phyloP scores from a whole-genome alignment of 768 basidiomycete species.

The Leucogyrophana mollusca region DNA sequence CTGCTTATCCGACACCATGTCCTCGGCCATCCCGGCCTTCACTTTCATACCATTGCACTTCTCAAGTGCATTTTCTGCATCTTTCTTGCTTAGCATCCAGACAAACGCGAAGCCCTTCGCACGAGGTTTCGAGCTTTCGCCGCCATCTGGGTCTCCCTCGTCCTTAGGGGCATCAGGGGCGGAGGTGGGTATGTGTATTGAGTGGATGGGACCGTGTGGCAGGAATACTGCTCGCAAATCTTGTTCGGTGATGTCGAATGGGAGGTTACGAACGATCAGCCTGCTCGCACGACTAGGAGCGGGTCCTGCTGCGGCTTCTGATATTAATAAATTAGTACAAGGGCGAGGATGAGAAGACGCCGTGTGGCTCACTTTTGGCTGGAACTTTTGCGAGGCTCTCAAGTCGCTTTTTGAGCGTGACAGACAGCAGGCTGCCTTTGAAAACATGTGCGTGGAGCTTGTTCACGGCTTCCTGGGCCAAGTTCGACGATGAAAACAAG shows the following conservation, averaged over 20 bases:
- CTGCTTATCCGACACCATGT: constrained; percentile 59
- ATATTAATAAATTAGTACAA: background rate
- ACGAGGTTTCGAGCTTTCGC: constrained; percentile 26
- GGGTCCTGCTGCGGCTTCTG: constrained; percentile 33
- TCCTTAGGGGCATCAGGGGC: constrained; percentile 24
- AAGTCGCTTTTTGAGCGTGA: constrained; percentile 82
- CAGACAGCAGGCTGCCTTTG: constrained; percentile 85
- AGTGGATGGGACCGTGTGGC: constrained; percentile 83
- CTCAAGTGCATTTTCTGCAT: constrained; percentile 81
- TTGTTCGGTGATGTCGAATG: constrained; percentile 78
- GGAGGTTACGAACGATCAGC: constrained; percentile 89
- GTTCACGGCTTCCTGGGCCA: constrained; percentile 67
- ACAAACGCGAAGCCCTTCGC: constrained; percentile 91
- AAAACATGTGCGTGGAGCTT: constrained; percentile 93
- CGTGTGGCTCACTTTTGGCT: constrained; percentile 19
- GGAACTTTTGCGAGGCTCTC: constrained; percentile 59
- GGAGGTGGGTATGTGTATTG: constrained; percentile 71
- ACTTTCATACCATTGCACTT: constrained; percentile 76
- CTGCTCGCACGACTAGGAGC: constrained; percentile 73
- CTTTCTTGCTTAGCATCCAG: constrained; percentile 85
- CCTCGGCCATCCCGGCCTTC: constrained; percentile 58
- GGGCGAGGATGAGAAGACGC: background rate
- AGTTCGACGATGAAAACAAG: constrained; percentile 63
- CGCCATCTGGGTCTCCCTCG: constrained; percentile 28
- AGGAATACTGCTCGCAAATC: constrained; percentile 86